Evolutionary conservation across 805 yeast genomes (phyloP), one percentile per base, ranked within the genome.

Genomic region (Wickerhamiella allomyrinae): DNA sequence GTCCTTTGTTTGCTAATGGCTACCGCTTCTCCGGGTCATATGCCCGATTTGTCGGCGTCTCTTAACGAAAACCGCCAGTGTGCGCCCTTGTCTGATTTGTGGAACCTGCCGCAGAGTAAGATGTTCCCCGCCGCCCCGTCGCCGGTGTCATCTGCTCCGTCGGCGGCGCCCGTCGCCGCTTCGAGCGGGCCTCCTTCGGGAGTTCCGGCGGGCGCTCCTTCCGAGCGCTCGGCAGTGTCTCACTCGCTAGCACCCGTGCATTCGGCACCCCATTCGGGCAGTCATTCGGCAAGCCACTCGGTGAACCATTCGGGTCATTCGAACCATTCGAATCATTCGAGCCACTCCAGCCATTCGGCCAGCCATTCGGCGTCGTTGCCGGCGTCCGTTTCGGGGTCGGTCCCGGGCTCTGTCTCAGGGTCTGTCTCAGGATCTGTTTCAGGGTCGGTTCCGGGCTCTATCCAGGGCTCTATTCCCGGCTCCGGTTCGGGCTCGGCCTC

Each of bases 21-120:
- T 13, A 52, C 56, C 34, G 54, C 55, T 31, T 52, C 57, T 14
- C 57, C 48, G 40, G 51, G 48, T 10, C 57, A 48, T 36, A 40
- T 52, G 33, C 53, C 55, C 25, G 57, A 49, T 33, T 35, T 53
- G 41, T 48, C 56, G 20, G 54, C 55, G 20, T 45, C 50, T 19
- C 46, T 53, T 37, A 44, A 48, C 15, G 53, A 53, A 14, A 39
- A 39, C 20, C 51, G 42, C 38, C 49, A 46, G 15, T 48, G 50
- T 31, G 53, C 50, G 3, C 56, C 56, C 20, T 47, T 52, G 25
- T 44, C 51, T 14, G 56, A 52, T 34, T 44, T 52, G n/a, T 52
- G 56, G 56, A 53, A 52, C 25, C 46, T 52, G 25, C 49, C 56
- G 35, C 40, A 42, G 31, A 39, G 46, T 23, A 39, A 39, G n/a